Percentiles rank a stretch among this genome's conserved stretches.
Evolutionary conservation across 2,329 filamentous ascomycete genomes (phyloP).

Genomic region (Fusarium sp.): DNA sequence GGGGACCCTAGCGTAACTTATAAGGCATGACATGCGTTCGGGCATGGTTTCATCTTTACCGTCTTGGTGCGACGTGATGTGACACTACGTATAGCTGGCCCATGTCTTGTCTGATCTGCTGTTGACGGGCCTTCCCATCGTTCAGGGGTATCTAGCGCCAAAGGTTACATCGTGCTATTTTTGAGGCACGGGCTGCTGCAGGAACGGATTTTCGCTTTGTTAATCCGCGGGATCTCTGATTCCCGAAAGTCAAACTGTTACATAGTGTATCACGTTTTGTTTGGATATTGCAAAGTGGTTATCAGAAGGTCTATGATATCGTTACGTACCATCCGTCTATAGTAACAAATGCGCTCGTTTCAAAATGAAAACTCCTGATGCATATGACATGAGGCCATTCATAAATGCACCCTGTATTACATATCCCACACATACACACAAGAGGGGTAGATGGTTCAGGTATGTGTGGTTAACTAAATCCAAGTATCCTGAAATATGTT

Average conservation of each 20-base stretch:
- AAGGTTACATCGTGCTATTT: conserved; percentile 38
- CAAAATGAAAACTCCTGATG: conserved; percentile 24
- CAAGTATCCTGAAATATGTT: conserved; percentile 42
- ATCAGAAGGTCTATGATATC: conserved; percentile 30
- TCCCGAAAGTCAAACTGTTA: conserved; percentile 3
- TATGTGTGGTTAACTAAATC: conserved; percentile 36
- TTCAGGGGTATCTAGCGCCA: conserved; percentile 4
- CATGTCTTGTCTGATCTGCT: conserved; percentile 23
- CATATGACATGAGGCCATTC: conserved; percentile 22
- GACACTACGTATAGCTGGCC: background rate
- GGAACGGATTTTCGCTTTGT: conserved; percentile 13
- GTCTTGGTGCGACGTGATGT: conserved; percentile 4
- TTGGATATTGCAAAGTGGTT: background rate
- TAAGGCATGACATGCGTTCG: conserved; percentile 22
- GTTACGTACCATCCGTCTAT: conserved; percentile 32
- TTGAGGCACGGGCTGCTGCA: conserved; percentile 18
- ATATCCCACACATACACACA: conserved; percentile 44
- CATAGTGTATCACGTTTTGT: background rate
- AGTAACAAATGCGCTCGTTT: conserved; percentile 16
- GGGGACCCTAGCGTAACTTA: background rate
- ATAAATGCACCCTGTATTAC: conserved; percentile 38
- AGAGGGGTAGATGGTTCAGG: conserved; percentile 35
- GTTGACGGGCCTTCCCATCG: conserved; percentile 11
- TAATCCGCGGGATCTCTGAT: background rate
- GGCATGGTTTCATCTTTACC: conserved; percentile 25